A percentile compares a stretch with the other conserved stretches of the same genome.
phyloP scores from a whole-genome alignment of 768 basidiomycete species.

The Pleurotus eryngii region DNA sequence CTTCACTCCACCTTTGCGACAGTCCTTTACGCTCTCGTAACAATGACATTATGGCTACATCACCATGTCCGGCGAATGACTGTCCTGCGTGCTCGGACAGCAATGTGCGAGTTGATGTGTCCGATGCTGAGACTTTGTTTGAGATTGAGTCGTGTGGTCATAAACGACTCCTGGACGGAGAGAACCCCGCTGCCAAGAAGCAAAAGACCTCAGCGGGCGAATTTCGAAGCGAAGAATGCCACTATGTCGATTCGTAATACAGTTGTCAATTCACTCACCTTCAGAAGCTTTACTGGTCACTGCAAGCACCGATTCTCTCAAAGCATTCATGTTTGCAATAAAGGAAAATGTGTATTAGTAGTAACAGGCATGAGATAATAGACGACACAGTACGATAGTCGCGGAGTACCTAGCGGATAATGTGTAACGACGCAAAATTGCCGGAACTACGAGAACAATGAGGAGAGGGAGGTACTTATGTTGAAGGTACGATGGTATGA shows the following conservation, averaged over 20 bases:
- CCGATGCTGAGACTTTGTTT: neutral
- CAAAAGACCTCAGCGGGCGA: neutral
- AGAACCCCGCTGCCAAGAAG: neutral
- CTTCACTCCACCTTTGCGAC: neutral
- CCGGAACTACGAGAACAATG: too few species aligned
- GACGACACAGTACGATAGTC: too few species aligned
- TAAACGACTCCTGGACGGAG: neutral
- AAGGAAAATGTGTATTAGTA: too few species aligned
- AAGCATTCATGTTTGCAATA: too few species aligned
- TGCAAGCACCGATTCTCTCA: too few species aligned
- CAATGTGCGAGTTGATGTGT: neutral
- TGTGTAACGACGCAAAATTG: too few species aligned
- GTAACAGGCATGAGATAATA: too few species aligned
- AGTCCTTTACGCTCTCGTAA: neutral
- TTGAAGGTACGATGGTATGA: too few species aligned
- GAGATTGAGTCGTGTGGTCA: neutral
- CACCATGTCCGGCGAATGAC: neutral
- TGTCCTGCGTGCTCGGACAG: neutral
- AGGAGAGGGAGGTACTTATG: too few species aligned
- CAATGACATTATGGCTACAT: neutral
- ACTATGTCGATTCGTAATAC: neutral
- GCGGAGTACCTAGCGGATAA: too few species aligned
- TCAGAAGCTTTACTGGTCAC: too few species aligned
- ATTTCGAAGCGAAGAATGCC: neutral
- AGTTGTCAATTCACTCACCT: neutral